phyloP scores from a whole-genome alignment of 1,139 yeast genomes.

The Blastobotrys raffinosifermentans region DNA sequence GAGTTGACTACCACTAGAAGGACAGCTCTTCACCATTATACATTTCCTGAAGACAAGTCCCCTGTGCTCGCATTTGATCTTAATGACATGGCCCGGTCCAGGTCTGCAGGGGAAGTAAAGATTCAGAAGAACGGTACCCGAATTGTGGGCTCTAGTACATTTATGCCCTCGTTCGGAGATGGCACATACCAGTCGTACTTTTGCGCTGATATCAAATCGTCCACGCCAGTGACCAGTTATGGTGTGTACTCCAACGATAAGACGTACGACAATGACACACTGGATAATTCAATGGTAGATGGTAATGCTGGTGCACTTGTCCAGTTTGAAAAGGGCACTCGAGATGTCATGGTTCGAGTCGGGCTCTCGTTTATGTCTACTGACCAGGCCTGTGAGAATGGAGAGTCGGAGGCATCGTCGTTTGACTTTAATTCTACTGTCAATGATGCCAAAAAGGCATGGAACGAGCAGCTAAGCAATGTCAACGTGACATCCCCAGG shows the following conservation, averaged over 20 bases:
- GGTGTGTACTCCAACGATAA: conserved; percentile 5
- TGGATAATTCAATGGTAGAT: conserved; percentile 5
- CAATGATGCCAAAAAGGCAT: conserved; percentile 23
- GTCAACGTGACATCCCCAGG: conserved; percentile 2
- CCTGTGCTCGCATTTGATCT: conserved; percentile 9
- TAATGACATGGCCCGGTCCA: conserved; percentile 5
- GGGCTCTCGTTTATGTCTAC: conserved; percentile 36
- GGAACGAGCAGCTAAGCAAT: conserved; percentile 26
- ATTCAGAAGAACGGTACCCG: conserved; percentile 4
- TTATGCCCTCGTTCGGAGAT: conserved; percentile 10
- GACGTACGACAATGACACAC: conserved; percentile 3
- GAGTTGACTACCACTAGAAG: conserved; percentile 10
- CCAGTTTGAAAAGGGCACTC: conserved; percentile 5
- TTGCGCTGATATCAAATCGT: conserved; percentile 10
- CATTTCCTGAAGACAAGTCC: conserved; percentile 3
- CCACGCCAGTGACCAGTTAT: conserved; percentile 7
- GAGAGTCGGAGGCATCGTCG: conserved; percentile 22
- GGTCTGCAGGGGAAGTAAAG: conserved; percentile 6
- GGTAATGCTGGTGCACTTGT: conserved; percentile 8
- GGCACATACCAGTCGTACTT: conserved; percentile 12
- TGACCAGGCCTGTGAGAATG: conserved; percentile 33
- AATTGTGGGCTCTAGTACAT: conserved; percentile 8
- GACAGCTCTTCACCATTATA: conserved; percentile 9
- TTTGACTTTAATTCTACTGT: conserved; percentile 27
- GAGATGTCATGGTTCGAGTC: conserved; percentile 27